Evolutionary conservation across 768 basidiomycete genomes (phyloP), one percentile per base, ranked within the genome.

Genomic region (Lentinula lateritia): DNA sequence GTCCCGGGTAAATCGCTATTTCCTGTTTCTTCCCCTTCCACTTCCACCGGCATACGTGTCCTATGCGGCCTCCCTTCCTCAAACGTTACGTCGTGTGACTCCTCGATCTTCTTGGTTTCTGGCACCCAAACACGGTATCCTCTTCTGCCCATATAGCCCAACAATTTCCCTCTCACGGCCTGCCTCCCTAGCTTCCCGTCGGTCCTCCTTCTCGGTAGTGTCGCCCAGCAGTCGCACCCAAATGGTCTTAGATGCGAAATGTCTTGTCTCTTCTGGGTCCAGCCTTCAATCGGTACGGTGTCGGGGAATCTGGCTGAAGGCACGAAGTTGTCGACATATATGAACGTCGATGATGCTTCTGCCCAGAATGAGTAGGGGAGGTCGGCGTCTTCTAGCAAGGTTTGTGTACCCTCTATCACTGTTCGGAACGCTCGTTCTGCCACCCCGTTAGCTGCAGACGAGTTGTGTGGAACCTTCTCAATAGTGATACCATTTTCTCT

Each of bases 391-490:
- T 50, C 50, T 7, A 50, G 50, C 23, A 23, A 5, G n/a, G 50
- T 50, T 6, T 66, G 59, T 1, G 63, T 61, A 0, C 63, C 58
- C 38, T 73, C 69, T 2, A 68, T 43, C 0, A 72, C 52, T 0
- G 66, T 70, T 0, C 61, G 36, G 45, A 71, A 72, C 1, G 63
- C 56, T 0, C 64, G 64, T 48, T 74, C 69, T 0, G 67, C 68
- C 5, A 71, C 52, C 0, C 73, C 70, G 20, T 74, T 72, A 16
- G 70, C 68, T 23, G 69, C 52, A 12, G 67, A 71, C 0, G 69
- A 68, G 48, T 70, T 32, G 0, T 66, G 72, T 12, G 58, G 62
- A 34, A 66, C 66, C n/a, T 48, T 65, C 64, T 67, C 61, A 23
- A 50, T 65, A 7, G 15, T 20, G 15, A 73, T 72, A 1, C 74